Conservation (phyloP, 2,329 filamentous ascomycete genomes). For the Pseudodiploospora longispora region DNA sequence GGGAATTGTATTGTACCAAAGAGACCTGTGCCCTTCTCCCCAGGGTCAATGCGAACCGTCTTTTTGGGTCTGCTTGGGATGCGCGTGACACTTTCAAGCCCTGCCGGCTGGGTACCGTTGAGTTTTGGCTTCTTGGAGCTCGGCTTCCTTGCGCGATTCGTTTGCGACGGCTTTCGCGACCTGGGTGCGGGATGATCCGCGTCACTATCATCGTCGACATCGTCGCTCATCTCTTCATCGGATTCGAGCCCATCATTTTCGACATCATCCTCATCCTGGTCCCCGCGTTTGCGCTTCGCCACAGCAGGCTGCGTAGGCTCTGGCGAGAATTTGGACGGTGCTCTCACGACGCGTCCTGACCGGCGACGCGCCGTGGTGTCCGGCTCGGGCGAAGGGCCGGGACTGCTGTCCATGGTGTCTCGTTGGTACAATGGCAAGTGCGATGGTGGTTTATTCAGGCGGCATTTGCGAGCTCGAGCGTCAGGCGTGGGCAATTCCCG, state of each 20-base stretch:
- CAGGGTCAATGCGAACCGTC: conserved; percentile 42
- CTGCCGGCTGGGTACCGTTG: conserved; percentile 41
- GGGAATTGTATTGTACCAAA: conserved; percentile 38
- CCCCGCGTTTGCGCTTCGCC: conserved; percentile 51
- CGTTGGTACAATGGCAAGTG: conserved; percentile 16
- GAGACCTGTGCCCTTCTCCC: conserved; percentile 43
- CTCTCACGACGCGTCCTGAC: conserved; percentile 59
- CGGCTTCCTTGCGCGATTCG: conserved; percentile 44
- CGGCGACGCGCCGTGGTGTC: conserved; percentile 51
- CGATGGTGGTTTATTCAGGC: conserved; percentile 18
- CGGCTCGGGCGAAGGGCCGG: conserved; percentile 43
- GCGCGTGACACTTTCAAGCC: conserved; percentile 29
- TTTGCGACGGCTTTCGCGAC: conserved; percentile 34
- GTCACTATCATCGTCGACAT: conserved; percentile 40
- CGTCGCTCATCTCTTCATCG: conserved; percentile 37
- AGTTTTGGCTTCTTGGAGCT: conserved; percentile 57
- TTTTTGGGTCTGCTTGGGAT: conserved; percentile 50
- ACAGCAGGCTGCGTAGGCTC: conserved; percentile 34
- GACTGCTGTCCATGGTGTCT: conserved; percentile 46
- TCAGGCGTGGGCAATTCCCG: conserved; percentile 3
- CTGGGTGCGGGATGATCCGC: conserved; percentile 30
- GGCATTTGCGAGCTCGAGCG: conserved; percentile 2
- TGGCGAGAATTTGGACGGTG: conserved; percentile 51
- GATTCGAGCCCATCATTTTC: conserved; percentile 38
- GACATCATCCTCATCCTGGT: conserved; percentile 36